Conservation (phyloP, 805 yeast species). For the Wilhelminamyces savonicus region DNA sequence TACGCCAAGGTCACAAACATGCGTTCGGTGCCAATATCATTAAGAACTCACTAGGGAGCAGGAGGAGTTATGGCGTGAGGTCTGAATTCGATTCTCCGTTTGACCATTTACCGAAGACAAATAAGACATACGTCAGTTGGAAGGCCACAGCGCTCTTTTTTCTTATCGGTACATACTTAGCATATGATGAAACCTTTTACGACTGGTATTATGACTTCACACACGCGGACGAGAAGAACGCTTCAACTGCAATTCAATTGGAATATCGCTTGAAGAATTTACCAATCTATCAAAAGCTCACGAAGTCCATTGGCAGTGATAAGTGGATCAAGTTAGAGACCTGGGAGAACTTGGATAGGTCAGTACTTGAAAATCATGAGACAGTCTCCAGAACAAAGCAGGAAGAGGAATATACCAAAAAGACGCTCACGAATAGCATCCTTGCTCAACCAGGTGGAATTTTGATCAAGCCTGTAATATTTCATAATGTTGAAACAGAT, state of each 20-base stretch:
- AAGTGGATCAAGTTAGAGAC: slow-evolving; percentile 39
- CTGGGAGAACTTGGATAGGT: slow-evolving; percentile 39
- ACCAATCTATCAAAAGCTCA: slow-evolving; percentile 46
- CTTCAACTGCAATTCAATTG: slow-evolving; percentile 28
- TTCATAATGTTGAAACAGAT: slow-evolving; percentile 47
- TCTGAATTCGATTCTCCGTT: too few relatives aligned
- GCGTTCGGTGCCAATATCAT: too few relatives aligned
- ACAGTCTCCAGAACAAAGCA: slow-evolving; percentile 5
- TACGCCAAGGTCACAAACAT: too few relatives aligned
- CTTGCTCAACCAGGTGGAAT: slow-evolving; percentile 74
- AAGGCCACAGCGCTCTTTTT: slow-evolving; percentile 14
- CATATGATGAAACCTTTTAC: slow-evolving; percentile 25
- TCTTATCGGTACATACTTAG: slow-evolving; percentile 25
- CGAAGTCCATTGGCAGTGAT: slow-evolving; percentile 37
- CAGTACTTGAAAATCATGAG: slow-evolving; percentile 22
- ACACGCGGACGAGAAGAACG: slow-evolving; percentile 11
- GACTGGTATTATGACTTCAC: slow-evolving; percentile 23
- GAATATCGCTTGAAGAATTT: slow-evolving; percentile 43
- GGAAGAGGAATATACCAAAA: slow-evolving; percentile 11
- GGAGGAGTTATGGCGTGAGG: too few relatives aligned
- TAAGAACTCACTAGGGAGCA: too few relatives aligned
- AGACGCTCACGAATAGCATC: slow-evolving; percentile 32
- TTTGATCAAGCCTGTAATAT: slow-evolving; percentile 65
- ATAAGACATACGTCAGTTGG: too few relatives aligned
- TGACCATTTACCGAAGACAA: too few relatives aligned